Evolutionary conservation across 2,329 filamentous ascomycete genomes (phyloP).

Genomic region (Xylariales sp.): DNA sequence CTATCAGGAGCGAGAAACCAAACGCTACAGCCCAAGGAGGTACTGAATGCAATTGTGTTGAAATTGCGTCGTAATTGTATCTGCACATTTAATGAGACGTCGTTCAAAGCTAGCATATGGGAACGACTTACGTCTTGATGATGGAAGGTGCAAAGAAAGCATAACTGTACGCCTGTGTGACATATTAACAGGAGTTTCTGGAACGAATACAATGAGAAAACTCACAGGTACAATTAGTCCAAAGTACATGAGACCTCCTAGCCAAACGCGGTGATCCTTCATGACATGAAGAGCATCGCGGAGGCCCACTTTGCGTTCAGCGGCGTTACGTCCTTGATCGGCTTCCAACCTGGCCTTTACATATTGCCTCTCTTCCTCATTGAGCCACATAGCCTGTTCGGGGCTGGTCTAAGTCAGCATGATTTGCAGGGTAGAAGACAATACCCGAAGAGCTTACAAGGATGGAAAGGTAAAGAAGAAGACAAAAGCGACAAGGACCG

Average conservation of each 20-base stretch:
- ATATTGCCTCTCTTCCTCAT: conserved; percentile 62
- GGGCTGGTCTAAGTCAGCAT: no score
- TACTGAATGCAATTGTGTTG: conserved; percentile 54
- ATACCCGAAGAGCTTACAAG: no score
- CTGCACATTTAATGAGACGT: neutral
- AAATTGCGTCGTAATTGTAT: conserved; percentile 53
- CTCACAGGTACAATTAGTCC: conserved; percentile 63
- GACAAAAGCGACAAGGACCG: conserved; percentile 33
- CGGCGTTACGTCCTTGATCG: conserved; percentile 64
- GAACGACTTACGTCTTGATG: conserved; percentile 47
- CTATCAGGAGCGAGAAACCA: conserved; percentile 70
- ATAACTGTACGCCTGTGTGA: conserved; percentile 60
- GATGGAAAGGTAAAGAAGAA: conserved; percentile 68
- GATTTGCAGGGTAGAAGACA: no score
- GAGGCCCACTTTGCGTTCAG: conserved; percentile 55
- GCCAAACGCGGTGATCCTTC: conserved; percentile 68
- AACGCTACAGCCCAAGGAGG: conserved; percentile 66
- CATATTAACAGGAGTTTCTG: neutral
- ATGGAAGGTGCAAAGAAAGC: conserved; percentile 74
- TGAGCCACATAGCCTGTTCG: conserved; percentile 69
- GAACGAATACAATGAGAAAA: neutral
- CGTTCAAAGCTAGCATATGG: neutral
- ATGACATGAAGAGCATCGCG: conserved; percentile 59
- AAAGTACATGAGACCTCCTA: conserved; percentile 78
- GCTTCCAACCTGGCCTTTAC: conserved; percentile 61